Evolutionary conservation across 495 filamentous ascomycete species (phyloP).

Genomic region (Parathielavia hyrcaniae): DNA sequence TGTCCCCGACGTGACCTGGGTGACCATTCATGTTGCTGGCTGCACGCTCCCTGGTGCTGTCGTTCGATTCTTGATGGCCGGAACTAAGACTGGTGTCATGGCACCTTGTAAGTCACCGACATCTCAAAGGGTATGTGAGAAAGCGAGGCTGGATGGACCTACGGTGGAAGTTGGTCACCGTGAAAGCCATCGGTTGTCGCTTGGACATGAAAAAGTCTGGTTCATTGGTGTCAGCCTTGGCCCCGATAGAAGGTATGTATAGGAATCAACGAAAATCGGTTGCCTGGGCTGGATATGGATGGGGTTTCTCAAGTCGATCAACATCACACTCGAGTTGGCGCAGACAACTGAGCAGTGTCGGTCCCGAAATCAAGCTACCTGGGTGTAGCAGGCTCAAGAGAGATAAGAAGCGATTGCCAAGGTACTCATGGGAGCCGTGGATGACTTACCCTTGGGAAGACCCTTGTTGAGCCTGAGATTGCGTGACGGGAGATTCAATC

Average conservation of each 20-base stretch:
- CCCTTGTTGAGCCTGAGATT: neutral
- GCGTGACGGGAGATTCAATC: neutral
- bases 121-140: neutral
- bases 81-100: neutral
- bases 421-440: neutral
- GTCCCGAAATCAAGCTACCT: neutral
- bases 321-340: neutral
- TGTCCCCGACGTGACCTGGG: neutral
- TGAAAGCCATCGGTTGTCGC: neutral
- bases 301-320: neutral
- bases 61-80: neutral
- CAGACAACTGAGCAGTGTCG: neutral
- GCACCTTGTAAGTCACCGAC: neutral
- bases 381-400: neutral
- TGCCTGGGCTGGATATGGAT: neutral
- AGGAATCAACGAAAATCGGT: neutral
- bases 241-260: neutral
- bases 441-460: slow-evolving; percentile 1
- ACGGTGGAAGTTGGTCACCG: neutral
- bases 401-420: neutral
- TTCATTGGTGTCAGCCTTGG: neutral
- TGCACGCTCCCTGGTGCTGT: no score
- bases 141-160: neutral
- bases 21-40: no score
- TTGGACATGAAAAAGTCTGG: neutral